phyloP scores from a whole-genome alignment of 2,329 filamentous ascomycete species.

The Penicillium sp. region DNA sequence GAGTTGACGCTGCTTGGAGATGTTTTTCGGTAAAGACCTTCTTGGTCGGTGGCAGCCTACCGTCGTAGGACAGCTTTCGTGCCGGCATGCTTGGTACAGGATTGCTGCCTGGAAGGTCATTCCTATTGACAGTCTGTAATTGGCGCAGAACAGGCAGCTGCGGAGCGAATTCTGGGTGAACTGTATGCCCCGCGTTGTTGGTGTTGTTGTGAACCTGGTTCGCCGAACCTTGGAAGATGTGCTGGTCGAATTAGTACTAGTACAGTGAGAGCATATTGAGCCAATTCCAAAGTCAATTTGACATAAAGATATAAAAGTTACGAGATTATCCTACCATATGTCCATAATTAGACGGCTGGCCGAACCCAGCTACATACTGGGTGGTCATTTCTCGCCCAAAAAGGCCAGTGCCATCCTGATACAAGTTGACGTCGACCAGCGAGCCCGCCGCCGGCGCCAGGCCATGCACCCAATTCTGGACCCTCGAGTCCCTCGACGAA shows the following conservation, averaged over 20 bases:
- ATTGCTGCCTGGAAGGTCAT: not conserved
- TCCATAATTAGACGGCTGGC: not conserved
- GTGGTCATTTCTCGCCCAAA: not conserved
- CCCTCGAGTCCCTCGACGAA: not conserved
- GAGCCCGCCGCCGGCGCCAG: not conserved
- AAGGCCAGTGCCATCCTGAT: too few relatives aligned
- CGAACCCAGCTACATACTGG: not conserved
- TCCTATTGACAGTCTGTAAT: not conserved
- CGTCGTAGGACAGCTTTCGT: not conserved
- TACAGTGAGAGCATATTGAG: not conserved
- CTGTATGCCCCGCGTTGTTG: not conserved
- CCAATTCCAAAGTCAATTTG: not conserved
- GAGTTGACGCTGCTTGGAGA: not conserved
- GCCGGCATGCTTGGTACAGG: not conserved
- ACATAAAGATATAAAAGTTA: not conserved
- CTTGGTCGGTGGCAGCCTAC: not conserved
- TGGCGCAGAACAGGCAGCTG: not conserved
- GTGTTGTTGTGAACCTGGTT: not conserved
- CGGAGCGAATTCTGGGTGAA: not conserved
- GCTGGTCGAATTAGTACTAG: not conserved
- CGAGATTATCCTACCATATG: not conserved
- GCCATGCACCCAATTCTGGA: slow-evolving; percentile 1
- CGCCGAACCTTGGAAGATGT: not conserved
- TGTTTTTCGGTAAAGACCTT: not conserved
- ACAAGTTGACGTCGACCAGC: not conserved